Base-by-base conservation (phyloP, 306 rosid species). In the Psophocarpus tetragonolobus region DNA sequence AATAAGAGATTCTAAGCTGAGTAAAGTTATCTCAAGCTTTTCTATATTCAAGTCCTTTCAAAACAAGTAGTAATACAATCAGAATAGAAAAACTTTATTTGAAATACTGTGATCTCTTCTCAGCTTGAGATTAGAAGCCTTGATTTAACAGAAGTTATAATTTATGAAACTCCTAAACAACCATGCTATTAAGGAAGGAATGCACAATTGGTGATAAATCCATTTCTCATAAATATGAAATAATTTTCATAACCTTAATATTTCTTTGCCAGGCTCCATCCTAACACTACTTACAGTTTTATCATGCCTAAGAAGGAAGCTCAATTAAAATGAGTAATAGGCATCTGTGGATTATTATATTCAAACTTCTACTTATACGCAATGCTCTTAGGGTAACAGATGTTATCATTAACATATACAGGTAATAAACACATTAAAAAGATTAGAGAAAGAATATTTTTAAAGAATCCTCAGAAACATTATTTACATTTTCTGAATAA, bases 261-360 rank as follows among this genome's bases (percentile, higher is more conserved):
- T 3, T 23, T 6, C 20, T 63, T 75, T 30, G 13, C 39, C 68
- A 67, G 9, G 14, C 26, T 53, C 24, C 17, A 23, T 18, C 54
- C 32, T 0, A 20, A 26, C 33, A 51, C 67, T n/a, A 66, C 15
- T 35, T 51, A 17, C 41, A 57, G 11, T 33, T 15, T 53, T 38
- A 67, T 21, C 27, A 67, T 3, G 21, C 60, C 69, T 17, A 54
- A 11, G 23, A 68, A 54, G 56, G 54, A 76, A 78, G 76, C 69
- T 78, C 27, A 58, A 57, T 32, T 20, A 8, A 39, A 68, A 67
- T 54, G 14, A 42, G 26, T 41, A 29, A 68, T 41, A 54, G 36
- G 27, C 47, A 68, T 39, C 13, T 53, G 10, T n/a, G 8, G 74
- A 50, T 64, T 33, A 35, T 20, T 36, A 24, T 32, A 15, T 64